Conservation (phyloP, 2,329 filamentous ascomycete genomes). For the Reticulascus tulasneorum region DNA sequence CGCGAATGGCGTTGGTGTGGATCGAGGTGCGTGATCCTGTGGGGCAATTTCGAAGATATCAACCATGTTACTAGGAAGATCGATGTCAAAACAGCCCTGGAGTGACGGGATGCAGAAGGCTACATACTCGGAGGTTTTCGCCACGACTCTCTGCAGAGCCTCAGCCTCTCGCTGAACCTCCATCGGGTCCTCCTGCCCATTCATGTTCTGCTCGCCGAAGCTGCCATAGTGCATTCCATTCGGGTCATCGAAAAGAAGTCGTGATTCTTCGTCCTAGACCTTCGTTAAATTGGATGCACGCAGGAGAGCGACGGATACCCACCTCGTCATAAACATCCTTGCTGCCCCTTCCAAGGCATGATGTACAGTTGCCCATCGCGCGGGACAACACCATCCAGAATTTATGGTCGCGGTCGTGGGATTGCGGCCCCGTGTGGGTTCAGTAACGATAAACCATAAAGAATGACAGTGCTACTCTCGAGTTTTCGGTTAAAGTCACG, state of each 20-base stretch:
- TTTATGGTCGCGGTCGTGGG: no score
- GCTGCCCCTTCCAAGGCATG: constrained; percentile 52
- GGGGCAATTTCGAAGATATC: constrained; percentile 64
- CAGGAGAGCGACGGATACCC: constrained; percentile 15
- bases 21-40: constrained; percentile 37
- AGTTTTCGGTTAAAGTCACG: no score
- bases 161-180: constrained; percentile 63
- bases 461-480: no score
- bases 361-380: constrained; percentile 57
- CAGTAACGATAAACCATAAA: neutral
- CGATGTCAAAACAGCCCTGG: constrained; percentile 12
- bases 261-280: constrained; percentile 51
- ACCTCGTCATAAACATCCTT: constrained; percentile 54
- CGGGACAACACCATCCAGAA: no score
- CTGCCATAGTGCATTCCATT: constrained; percentile 59
- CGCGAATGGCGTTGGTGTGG: constrained; percentile 34
- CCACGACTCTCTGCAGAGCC: constrained; percentile 60
- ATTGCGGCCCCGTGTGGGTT: neutral
- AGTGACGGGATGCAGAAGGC: neutral
- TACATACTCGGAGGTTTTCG: constrained; percentile 59
- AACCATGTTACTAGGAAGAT: constrained; percentile 54
- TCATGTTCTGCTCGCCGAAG: constrained; percentile 54
- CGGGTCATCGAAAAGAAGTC: constrained; percentile 58
- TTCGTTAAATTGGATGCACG: neutral
- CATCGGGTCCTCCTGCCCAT: constrained; percentile 54